These are phyloP conservation scores for Aspergillus niger DNA, from an alignment of 2,329 filamentous ascomycete genomes.

Conservation along the genomic window DNA sequence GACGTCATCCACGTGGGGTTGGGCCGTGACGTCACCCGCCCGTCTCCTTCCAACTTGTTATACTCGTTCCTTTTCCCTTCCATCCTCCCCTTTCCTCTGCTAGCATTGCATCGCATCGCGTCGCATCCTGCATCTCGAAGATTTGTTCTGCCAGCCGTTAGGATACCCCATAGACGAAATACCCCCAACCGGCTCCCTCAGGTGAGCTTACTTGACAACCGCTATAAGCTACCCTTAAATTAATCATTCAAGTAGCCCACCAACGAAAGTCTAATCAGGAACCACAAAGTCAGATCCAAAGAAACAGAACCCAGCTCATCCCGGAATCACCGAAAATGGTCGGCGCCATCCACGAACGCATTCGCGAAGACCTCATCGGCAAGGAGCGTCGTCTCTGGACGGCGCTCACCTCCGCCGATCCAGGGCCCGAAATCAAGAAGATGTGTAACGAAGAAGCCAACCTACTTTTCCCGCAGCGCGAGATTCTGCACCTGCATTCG, in stretches of 20 bases:
- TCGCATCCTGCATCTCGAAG: too few relatives aligned
- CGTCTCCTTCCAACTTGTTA: too few relatives aligned
- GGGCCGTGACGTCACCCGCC: background rate
- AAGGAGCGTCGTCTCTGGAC: slow-evolving; percentile 43
- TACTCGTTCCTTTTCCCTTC: too few relatives aligned
- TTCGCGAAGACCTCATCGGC: slow-evolving; percentile 37
- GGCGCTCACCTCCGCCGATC: slow-evolving; percentile 40
- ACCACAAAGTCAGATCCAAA: background rate
- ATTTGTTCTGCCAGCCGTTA: too few relatives aligned
- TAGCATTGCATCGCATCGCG: too few relatives aligned
- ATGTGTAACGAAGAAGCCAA: slow-evolving; percentile 35
- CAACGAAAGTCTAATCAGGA: background rate
- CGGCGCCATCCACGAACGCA: slow-evolving; percentile 38
- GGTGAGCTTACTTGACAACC: too few relatives aligned
- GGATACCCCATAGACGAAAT: too few relatives aligned
- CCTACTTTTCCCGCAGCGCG: slow-evolving; percentile 37
- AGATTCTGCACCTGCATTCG: slow-evolving; percentile 36
- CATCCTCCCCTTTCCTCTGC: too few relatives aligned
- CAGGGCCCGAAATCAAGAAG: slow-evolving; percentile 36
- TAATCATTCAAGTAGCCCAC: too few relatives aligned
- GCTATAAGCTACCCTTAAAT: background rate
- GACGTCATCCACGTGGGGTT: slow-evolving; percentile 8
- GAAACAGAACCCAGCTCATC: background rate
- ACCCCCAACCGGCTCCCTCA: too few relatives aligned
- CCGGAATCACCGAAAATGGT: slow-evolving; percentile 28